Evolutionary conservation across 2,329 filamentous ascomycete genomes (phyloP), one percentile per base, ranked within the genome.

Genomic region (Talaromyces atroroseus): DNA sequence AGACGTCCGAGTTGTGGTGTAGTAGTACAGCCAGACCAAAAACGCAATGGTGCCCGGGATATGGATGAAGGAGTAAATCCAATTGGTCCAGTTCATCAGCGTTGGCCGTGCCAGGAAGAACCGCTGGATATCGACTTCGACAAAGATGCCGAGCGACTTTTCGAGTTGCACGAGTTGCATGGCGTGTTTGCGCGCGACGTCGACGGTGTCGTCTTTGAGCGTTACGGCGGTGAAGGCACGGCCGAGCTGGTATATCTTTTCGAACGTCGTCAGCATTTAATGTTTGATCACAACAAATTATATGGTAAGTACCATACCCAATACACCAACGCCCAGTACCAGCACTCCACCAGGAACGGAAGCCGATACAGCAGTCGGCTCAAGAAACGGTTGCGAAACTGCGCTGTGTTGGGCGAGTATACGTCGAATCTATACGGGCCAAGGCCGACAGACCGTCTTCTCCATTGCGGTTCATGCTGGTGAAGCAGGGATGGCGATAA

Each of bases 271-370:
- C 21, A 56, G 32, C 12, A 16, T 46, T 26, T 60, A 36, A 18
- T 24, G 18, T 34, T n/a, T n/a, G n/a, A n/a, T n/a, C n/a, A n/a
- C n/a, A n/a, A n/a, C 20, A 18, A 20, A 14, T 46, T 54, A 10
- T 23, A 46, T 18, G 44, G 44, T 21, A 4, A 21, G n/a, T 10
- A 21, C 32, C 34, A 18, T 79, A 89, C 86, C 86, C 87, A 90
- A 74, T 90, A 90, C 51, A 90, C 85, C 60, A 89, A 73, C 2
- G 84, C 82, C 87, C 87, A 90, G 64, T 90, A 90, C 86, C 86
- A 90, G 42, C 82, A 85, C 70, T 90, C 88, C 1, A 85, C 84
- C 26, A 90, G 69, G 66, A 90, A 90, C 0, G 88, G 87, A 61
- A 88, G 83, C 65, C 82, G 85, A 57, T 78, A 78, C 14, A 90